Evolutionary conservation across 768 basidiomycete species (phyloP), one percentile per base, ranked within the genome.

Genomic region (Galerina marginata): DNA sequence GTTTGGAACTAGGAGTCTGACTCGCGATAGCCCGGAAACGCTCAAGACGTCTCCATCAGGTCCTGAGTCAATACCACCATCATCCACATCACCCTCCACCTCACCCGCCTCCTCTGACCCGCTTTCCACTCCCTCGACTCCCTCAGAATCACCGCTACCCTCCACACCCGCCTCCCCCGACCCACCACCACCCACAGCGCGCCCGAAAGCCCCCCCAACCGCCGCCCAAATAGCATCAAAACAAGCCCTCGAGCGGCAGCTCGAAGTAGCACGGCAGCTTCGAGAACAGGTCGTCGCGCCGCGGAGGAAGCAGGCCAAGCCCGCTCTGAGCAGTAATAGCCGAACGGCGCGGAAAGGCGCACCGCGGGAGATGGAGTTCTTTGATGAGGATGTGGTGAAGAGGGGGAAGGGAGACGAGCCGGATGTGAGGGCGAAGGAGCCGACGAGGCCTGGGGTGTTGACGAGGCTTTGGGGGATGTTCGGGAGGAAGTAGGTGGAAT

Each of bases 251-350:
- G 53, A 45, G 6, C 39, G 54, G 10, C 59, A 64, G 25, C 44
- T 64, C 36, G 50, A 50, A 11, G 38, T 55, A 1, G 63, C 63
- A 7, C 54, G 47, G 20, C 51, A 59, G 7, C 33, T 63, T 12
- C 42, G 47, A 20, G n/a, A 56, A 23, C 47, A 20, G 20, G 16
- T 43, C n/a, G 44, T 38, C 25, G 9, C 46, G 25, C 59, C 54
- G 25, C 55, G 54, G 39, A 56, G 51, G 39, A 64, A 57, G 39
- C 58, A 60, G 36, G 40, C 54, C 2, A 59, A 64, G 37, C 58
- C 58, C 40, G 16, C 52, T 2, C 4, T 58, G 2, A 58, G 49
- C 23, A 29, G 23, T 26, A 10, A 54, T 11, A 55, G 29, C 29
- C 29, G 29, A 7, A 33, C 29, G 29, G 29, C 29, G 29, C 29